Evolutionary conservation across 2,329 filamentous ascomycete species (phyloP), one percentile per base, ranked within the genome.

Genomic region (Dryadomyces sulphureus): DNA sequence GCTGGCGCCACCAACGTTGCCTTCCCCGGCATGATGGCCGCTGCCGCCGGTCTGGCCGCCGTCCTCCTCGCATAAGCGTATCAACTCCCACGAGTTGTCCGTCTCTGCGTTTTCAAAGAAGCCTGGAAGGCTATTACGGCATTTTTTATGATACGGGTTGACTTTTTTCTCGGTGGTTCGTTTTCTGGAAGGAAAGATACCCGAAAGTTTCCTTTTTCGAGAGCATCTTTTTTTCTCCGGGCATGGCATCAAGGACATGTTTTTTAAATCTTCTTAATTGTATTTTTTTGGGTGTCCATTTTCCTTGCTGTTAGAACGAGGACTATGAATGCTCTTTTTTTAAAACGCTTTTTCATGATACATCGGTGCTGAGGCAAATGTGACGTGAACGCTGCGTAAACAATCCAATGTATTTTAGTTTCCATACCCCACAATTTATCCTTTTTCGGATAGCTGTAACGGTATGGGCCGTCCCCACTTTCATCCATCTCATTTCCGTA

Each of bases 1-100:
- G 72, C 66, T 53, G 74, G 69, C 59, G 74, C 73, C 53, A 64
- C 65, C 55, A 65, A 67, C 57, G 59, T 77, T 55, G 65, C 65
- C 51, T 70, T 68, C 65, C 75, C 73, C 50, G 67, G 66, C 58
- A 50, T 69, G 57, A 62, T 75, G 57, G 74, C 73, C 60, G 73
- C 67, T 53, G 66, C 63, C 42, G 73, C 69, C 62, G 73, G 71
- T 64, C 59, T 72, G 47, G 67, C 64, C 50, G 73, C 71, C 58
- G 62, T 73, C 58, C 56, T 70, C 64, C 62, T 78, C 57, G 69
- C 68, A 60, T 77, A 77, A 72, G 53, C 16, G 25, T 25, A 41
- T 21, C 39, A 22, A 41, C 17, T 36, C 21, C 20, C 30, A 9
- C 24, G 12, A 27, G 7, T 45, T 49, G 41, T 43, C 59, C 54